Evolutionary conservation across 2,329 filamentous ascomycete genomes (phyloP).

Genomic region (Sporothrix variecibatus): DNA sequence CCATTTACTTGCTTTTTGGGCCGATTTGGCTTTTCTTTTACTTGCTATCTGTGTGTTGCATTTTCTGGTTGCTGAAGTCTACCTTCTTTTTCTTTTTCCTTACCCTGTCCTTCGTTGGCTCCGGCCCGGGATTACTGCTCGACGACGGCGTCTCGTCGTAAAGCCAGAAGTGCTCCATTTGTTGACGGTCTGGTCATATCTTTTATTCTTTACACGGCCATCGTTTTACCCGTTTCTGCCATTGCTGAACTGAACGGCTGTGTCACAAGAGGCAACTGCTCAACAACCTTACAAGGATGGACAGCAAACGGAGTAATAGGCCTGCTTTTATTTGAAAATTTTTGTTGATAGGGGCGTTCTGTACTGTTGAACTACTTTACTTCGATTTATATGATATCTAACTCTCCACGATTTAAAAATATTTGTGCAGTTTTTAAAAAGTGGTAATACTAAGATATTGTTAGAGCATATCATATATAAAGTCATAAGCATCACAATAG

Average conservation of each 20-base stretch:
- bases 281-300: neutral
- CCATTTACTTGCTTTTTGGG: neutral
- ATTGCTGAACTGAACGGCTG: neutral
- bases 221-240: neutral
- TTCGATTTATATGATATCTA: neutral
- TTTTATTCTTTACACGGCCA: neutral
- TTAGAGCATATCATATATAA: no score
- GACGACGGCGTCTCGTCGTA: neutral
- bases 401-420: slow-evolving; percentile 11
- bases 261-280: neutral
- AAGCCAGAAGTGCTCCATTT: neutral
- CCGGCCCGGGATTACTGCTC: neutral
- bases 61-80: slow-evolving; percentile 4
- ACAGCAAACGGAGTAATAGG: neutral
- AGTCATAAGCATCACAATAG: no score
- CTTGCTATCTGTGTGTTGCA: neutral
- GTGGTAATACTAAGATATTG: neutral
- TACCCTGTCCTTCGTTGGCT: neutral
- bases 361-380: neutral
- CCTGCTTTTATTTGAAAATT: neutral
- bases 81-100: neutral
- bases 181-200: neutral
- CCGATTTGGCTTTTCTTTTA: neutral
- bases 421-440: neutral
- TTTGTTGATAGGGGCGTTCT: neutral